Conservation (phyloP, 2,329 filamentous ascomycete species). For the Fusarium fujikuroi region DNA sequence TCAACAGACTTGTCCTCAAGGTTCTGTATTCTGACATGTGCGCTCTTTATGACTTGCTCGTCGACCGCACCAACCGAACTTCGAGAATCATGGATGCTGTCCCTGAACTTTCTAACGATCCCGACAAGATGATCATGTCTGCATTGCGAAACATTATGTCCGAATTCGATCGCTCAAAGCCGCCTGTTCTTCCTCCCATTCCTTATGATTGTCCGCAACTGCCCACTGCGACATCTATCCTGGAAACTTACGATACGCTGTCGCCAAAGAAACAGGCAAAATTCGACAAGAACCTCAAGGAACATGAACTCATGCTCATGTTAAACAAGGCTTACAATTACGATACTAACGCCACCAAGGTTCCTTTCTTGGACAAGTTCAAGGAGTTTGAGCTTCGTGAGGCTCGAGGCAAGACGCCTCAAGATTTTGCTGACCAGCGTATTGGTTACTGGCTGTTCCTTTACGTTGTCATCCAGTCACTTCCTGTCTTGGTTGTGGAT, state of each 20-base stretch:
- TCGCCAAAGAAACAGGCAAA: conserved; percentile 80
- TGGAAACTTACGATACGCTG: conserved; percentile 71
- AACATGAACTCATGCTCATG: conserved; percentile 80
- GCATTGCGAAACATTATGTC: conserved; percentile 82
- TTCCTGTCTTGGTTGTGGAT: conserved; percentile 82
- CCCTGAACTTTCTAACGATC: conserved; percentile 64
- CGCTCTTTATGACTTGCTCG: conserved; percentile 86
- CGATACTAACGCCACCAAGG: conserved; percentile 68
- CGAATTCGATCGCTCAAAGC: conserved; percentile 89
- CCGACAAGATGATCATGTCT: conserved; percentile 70
- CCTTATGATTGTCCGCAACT: conserved; percentile 88
- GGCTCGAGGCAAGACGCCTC: conserved; percentile 69
- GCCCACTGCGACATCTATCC: conserved; percentile 74
- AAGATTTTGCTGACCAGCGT: conserved; percentile 77
- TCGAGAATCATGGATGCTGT: conserved; percentile 79
- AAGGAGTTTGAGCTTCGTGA: conserved; percentile 77
- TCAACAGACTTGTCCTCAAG: conserved; percentile 85
- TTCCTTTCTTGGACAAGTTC: conserved; percentile 76
- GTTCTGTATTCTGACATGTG: conserved; percentile 88
- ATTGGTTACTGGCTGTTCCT: conserved; percentile 85
- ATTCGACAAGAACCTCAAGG: conserved; percentile 77
- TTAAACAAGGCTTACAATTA: conserved; percentile 85
- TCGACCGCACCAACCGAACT: conserved; percentile 81
- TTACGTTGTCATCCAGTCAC: conserved; percentile 79
- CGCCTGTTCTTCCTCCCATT: conserved; percentile 89